Evolutionary conservation across 306 rosid genomes (phyloP), one percentile per base, ranked within the genome.

Genomic region (Aeschynomene evenia): DNA sequence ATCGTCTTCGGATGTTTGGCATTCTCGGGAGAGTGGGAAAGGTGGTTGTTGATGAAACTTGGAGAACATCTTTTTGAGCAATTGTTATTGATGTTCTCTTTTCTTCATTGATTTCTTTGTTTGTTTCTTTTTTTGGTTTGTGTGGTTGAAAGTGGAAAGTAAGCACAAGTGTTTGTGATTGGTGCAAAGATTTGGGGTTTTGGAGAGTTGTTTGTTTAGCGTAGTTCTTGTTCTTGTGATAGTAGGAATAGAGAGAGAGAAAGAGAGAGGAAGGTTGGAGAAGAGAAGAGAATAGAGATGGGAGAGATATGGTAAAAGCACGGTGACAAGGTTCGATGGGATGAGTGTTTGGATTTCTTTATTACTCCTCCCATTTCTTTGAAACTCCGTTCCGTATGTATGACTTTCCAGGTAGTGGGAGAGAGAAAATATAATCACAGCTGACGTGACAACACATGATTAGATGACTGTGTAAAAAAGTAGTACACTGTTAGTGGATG

Each of bases 1-100:
- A 4, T 85, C 96, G 0, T 87, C 88, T 2, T 86, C 91, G 6
- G 91, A 74, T 22, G 86, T 60, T 33, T 86, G 82, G 31, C 78
- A 83, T 73, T 88, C 91, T 0, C 80, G 68, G 8, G 88, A 37
- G 31, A 84, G 22, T 53, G 79, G 81, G 42, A 85, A 85, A 1
- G 88, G 74, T 0, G 51, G 85, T 66, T 53, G 83, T 18, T 80
- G 80, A 22, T 88, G 89, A 43, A 83, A 86, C 67, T 88, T 91
- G 1, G 96, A 74, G 82, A 91, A 91, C 89, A 86, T 91, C 9
- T 14, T 72, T 67, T 42, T 23, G 3, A 1, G 43, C 24, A 16
- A 29, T 37, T 36, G 2, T 2, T 42, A 26, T 26, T 64, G 54
- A 34, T 63, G 73, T 24, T 71, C 79, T 3, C 69, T 77, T 58